Evolutionary conservation across 352 stramenopile species (phyloP).

Genomic region (Plasmopara muralis): DNA sequence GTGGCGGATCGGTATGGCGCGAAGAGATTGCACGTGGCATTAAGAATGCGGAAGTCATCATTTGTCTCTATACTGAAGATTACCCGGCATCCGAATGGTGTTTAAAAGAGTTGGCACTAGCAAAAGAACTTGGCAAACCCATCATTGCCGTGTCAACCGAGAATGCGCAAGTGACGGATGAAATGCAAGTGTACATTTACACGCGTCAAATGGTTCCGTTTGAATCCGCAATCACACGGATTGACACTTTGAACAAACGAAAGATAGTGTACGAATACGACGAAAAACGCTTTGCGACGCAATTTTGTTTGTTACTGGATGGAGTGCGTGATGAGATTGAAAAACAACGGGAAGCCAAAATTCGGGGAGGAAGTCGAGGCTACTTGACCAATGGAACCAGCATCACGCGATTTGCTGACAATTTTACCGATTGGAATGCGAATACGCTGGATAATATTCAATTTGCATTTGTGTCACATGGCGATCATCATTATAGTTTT

Average conservation of each 20-base stretch:
- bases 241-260: conserved; percentile 47
- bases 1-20: conserved; percentile 70
- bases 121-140: conserved; percentile 58
- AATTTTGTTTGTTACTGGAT: conserved; percentile 64
- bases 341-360: conserved; percentile 52
- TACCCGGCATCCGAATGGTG: conserved; percentile 73
- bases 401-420: conserved; percentile 24
- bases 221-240: conserved; percentile 52
- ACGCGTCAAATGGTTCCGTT: conserved; percentile 81
- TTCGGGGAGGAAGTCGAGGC: conserved; percentile 29
- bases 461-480: conserved; percentile 70
- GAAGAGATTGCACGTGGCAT: conserved; percentile 79
- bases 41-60: conserved; percentile 59
- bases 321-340: conserved; percentile 70
- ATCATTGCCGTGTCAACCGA: conserved; percentile 70
- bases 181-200: conserved; percentile 83
- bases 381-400: conserved; percentile 25
- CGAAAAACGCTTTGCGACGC: conserved; percentile 37
- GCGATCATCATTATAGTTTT: conserved; percentile 60
- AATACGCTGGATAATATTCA: conserved; percentile 26
- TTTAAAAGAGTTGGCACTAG: conserved; percentile 70
- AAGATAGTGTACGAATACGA: conserved; percentile 67
- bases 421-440: conserved; percentile 33
- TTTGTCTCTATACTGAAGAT: conserved; percentile 70
- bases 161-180: conserved; percentile 44